A percentile compares a stretch with the other conserved stretches of the same genome.
Evolutionary conservation across 2,329 filamentous ascomycete genomes (phyloP).

Genomic region (Thyridium curvatum): DNA sequence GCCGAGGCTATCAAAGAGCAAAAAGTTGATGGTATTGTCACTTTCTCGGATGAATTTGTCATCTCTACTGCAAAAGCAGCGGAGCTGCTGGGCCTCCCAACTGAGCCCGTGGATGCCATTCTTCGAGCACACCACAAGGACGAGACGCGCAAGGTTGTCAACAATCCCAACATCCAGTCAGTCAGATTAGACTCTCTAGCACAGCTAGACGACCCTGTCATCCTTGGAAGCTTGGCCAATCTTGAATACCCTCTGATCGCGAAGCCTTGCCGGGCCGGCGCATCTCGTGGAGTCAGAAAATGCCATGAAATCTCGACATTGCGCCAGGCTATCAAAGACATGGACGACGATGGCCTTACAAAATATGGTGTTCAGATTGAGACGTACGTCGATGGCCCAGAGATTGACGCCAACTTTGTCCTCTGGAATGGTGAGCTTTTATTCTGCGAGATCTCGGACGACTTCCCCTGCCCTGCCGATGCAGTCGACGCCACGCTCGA

Average conservation of each 20-base stretch:
- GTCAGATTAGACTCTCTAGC: conserved; percentile 9
- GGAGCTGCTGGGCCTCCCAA: conserved; percentile 22
- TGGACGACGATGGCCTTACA: conserved; percentile 7
- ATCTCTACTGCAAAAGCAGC: conserved; percentile 21
- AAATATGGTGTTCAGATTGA: conserved; percentile 26
- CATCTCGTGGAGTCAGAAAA: conserved; percentile 22
- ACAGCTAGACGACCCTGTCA: conserved; percentile 8
- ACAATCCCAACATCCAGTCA: conserved; percentile 5
- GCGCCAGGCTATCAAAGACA: conserved; percentile 15
- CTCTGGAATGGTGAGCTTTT: conserved; percentile 29
- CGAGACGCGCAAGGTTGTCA: conserved; percentile 14
- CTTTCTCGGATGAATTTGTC: conserved; percentile 23
- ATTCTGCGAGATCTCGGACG: conserved; percentile 30
- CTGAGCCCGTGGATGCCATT: conserved; percentile 18
- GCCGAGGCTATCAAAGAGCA: conserved; percentile 18
- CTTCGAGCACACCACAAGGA: conserved; percentile 22
- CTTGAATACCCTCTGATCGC: conserved; percentile 23
- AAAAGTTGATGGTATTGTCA: conserved; percentile 27
- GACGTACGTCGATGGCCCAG: conserved; percentile 30
- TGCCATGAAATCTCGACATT: conserved; percentile 19
- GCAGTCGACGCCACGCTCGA: conserved; percentile 3
- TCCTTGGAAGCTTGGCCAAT: conserved; percentile 2
- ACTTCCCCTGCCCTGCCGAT: conserved; percentile 26
- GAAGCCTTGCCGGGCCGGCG: conserved; percentile 27
- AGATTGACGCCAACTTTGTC: conserved; percentile 34